Evolutionary conservation across 2,329 filamentous ascomycete species (phyloP).

Genomic region (Cytospora schulzeri): DNA sequence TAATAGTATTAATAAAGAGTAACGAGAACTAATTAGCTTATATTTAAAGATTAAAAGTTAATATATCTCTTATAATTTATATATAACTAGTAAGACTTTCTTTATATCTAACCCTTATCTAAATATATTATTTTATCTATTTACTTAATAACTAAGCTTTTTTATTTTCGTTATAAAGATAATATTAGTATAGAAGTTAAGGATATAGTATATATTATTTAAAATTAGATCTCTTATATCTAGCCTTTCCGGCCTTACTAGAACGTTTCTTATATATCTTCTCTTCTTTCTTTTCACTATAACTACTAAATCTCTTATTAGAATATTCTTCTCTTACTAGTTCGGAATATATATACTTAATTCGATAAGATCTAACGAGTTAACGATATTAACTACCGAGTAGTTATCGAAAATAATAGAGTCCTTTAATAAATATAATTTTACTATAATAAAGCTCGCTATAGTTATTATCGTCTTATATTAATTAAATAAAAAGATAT

Average conservation of each 20-base stretch:
- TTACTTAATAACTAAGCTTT: too few species aligned
- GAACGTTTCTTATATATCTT: background rate
- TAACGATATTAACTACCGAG: background rate
- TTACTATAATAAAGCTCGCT: background rate
- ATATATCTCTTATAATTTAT: background rate
- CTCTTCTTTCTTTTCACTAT: background rate
- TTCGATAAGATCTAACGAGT: too few species aligned
- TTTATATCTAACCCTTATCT: background rate
- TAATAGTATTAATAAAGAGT: background rate
- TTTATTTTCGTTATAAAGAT: too few species aligned
- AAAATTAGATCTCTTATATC: background rate
- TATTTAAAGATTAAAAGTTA: background rate
- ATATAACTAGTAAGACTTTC: background rate
- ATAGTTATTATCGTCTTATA: background rate
- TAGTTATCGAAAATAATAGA: background rate
- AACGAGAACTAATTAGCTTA: background rate
- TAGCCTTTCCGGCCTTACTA: background rate
- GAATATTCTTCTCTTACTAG: background rate
- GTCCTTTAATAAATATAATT: background rate
- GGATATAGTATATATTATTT: background rate
- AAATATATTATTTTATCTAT: background rate
- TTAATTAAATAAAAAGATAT: background rate
- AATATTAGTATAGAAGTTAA: too few species aligned
- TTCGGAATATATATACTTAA: too few species aligned
- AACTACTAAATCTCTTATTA: background rate